A percentile compares a stretch with the other conserved stretches of the same genome.
Conservation (phyloP, 1,284 basidiomycete species). For the Austroboletus novae-zelandiae region DNA sequence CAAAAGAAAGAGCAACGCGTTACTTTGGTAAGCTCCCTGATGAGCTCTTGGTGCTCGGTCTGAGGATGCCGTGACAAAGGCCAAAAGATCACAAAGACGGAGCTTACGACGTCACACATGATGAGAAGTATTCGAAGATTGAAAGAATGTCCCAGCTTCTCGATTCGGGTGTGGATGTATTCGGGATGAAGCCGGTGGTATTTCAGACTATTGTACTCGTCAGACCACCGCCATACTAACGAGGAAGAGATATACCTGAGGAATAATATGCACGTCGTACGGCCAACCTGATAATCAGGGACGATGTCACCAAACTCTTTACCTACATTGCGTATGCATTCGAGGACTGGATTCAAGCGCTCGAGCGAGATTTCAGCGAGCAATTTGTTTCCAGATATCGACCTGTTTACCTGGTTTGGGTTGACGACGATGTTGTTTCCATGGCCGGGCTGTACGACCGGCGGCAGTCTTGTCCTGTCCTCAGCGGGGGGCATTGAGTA, state of each 20-base stretch:
- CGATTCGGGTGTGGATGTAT: conserved; percentile 91
- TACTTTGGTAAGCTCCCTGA: conserved; percentile 90
- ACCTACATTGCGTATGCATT: conserved; percentile 81
- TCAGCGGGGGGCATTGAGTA: conserved; percentile 12
- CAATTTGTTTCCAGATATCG: neutral
- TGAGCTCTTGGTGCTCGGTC: conserved; percentile 88
- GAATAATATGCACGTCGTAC: conserved; percentile 91
- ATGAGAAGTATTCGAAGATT: conserved; percentile 87
- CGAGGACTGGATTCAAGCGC: conserved; percentile 87
- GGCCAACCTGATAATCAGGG: conserved; percentile 93
- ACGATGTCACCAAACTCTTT: conserved; percentile 96
- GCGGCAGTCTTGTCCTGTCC: conserved; percentile 44
- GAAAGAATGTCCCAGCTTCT: conserved; percentile 80
- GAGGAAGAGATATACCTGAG: conserved; percentile 59
- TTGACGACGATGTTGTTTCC: conserved; percentile 80
- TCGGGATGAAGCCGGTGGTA: conserved; percentile 98
- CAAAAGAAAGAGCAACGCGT: conserved; percentile 19
- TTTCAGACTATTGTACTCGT: conserved; percentile 62
- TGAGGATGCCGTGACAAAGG: conserved; percentile 29
- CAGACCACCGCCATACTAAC: neutral
- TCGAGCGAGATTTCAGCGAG: conserved; percentile 32
- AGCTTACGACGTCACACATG: conserved; percentile 86
- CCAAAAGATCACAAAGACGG: neutral
- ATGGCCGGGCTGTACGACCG: conserved; percentile 60
- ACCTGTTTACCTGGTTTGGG: conserved; percentile 23